phyloP scores from a whole-genome alignment of 75 land plant genomes.

The Isoetes taiwanensis region DNA sequence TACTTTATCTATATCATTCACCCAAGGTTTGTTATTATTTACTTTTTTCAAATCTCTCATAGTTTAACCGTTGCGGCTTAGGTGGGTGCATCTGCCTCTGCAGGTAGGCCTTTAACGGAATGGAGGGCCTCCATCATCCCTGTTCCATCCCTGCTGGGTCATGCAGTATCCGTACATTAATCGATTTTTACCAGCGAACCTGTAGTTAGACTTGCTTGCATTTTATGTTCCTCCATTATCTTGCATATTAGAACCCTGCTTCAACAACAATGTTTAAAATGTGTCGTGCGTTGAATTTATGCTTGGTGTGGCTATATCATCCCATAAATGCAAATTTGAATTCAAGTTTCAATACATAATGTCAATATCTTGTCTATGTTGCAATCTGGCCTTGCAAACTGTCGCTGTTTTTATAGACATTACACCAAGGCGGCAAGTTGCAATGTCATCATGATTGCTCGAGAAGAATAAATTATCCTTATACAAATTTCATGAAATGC shows the following conservation, averaged over 20 bases:
- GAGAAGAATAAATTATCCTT: no score
- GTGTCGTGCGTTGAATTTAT: not conserved
- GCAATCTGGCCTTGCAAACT: no score
- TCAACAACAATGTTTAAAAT: not conserved
- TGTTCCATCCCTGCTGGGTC: conserved; percentile 12
- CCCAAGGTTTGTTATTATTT: not conserved
- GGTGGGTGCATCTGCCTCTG: not conserved
- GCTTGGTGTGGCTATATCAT: not conserved
- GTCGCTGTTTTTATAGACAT: conserved; percentile 10
- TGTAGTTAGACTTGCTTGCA: not conserved
- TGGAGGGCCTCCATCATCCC: conserved; percentile 5
- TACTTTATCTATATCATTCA: not conserved
- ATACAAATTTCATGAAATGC: no score
- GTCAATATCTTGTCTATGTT: no score
- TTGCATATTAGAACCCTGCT: not conserved
- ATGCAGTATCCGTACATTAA: conserved; percentile 7
- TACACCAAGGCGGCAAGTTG: not conserved
- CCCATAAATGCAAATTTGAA: not conserved
- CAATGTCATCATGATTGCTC: not conserved
- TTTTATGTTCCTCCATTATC: no score
- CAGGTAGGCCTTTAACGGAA: conserved; percentile 19
- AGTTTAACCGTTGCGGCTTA: not conserved
- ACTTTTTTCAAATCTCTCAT: not conserved
- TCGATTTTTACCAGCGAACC: not conserved
- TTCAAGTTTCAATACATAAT: not conserved